A percentile compares a stretch with the other conserved stretches of the same genome.
phyloP scores from a whole-genome alignment of 192 early-diverging fungal genomes.

The Jimgerdemannia flammicorona region DNA sequence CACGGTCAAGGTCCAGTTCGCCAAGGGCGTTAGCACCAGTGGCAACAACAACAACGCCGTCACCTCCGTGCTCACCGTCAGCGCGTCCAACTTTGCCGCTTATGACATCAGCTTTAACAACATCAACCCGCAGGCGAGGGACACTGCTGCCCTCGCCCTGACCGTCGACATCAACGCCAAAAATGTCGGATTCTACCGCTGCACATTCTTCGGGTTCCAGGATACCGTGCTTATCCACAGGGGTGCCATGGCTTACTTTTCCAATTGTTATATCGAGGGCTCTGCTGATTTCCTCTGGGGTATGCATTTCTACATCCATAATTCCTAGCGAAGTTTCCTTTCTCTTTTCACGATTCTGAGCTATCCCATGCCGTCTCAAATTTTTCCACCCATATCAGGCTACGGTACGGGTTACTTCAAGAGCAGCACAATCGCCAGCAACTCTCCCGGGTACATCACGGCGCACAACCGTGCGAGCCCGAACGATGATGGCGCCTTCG shows the following conservation, averaged over 20 bases:
- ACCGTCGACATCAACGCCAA: slow-evolving; percentile 4
- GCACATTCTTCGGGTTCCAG: slow-evolving; percentile 22
- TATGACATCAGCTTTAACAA: slow-evolving; percentile 18
- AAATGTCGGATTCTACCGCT: slow-evolving; percentile 7
- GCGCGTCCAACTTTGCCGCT: too few species aligned
- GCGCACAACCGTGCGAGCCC: slow-evolving; percentile 12
- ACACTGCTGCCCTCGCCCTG: slow-evolving; percentile 14
- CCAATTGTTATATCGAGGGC: slow-evolving; percentile 26
- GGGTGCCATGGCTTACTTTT: slow-evolving; percentile 16
- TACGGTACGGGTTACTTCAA: slow-evolving; percentile 14
- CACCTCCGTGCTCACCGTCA: too few species aligned
- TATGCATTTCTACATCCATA: too few species aligned
- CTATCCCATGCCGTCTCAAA: too few species aligned
- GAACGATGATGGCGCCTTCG: neutral
- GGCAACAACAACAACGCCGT: too few species aligned
- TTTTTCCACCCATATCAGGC: too few species aligned
- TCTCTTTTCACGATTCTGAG: too few species aligned
- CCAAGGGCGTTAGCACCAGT: too few species aligned
- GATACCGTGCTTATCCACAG: slow-evolving; percentile 23
- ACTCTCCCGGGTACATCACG: slow-evolving; percentile 9
- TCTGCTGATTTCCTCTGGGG: slow-evolving; percentile 33
- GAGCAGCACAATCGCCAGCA: slow-evolving; percentile 7
- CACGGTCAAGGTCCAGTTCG: too few species aligned
- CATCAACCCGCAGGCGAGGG: slow-evolving; percentile 9
- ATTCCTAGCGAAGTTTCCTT: too few species aligned